These are phyloP conservation scores for Tolypocladium cylindrosporum DNA, from an alignment of 2,329 filamentous ascomycete genomes.

Conservation along the genomic window DNA sequence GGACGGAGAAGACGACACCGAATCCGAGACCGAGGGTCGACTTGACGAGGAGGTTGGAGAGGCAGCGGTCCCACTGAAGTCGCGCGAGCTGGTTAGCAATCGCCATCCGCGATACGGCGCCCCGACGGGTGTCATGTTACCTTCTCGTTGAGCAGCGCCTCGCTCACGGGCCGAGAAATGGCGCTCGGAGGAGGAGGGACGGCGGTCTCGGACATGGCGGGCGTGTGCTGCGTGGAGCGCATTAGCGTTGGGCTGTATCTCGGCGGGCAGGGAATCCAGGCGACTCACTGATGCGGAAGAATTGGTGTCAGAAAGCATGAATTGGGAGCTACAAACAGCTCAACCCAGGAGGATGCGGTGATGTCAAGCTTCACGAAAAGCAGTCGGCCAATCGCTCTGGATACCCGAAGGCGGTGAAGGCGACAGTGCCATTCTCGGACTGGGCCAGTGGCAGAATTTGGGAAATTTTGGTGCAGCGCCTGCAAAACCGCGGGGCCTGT, in stretches of 20 bases:
- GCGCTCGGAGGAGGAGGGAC: conserved; percentile 46
- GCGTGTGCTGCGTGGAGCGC: not conserved
- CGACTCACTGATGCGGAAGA: conserved; percentile 1
- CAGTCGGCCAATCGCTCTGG: conserved; percentile 23
- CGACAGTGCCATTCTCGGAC: conserved; percentile 9
- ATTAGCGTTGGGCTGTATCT: not conserved
- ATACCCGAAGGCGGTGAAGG: conserved; percentile 34
- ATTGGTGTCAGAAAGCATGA: conserved; percentile 6
- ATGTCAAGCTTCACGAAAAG: conserved; percentile 27
- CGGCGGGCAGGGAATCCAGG: not conserved
- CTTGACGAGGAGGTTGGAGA: conserved; percentile 95
- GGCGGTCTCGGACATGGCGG: conserved; percentile 45
- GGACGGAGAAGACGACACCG: conserved; percentile 95
- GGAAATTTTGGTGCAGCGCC: conserved; percentile 26
- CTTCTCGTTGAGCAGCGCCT: conserved; percentile 98
- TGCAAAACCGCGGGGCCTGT: conserved; percentile 1
- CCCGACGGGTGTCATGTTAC: conserved; percentile 36
- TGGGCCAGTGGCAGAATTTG: conserved; percentile 33
- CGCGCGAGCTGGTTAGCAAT: not conserved
- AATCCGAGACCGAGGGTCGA: conserved; percentile 93
- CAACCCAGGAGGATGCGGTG: conserved; percentile 14
- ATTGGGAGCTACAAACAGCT: conserved; percentile 19
- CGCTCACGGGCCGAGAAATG: conserved; percentile 81
- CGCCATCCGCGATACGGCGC: not conserved
- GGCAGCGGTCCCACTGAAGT: conserved; percentile 88